A percentile compares a stretch with the other conserved stretches of the same genome.
Evolutionary conservation across 352 stramenopile species (phyloP).

Genomic region (Thalassiosira hispida): DNA sequence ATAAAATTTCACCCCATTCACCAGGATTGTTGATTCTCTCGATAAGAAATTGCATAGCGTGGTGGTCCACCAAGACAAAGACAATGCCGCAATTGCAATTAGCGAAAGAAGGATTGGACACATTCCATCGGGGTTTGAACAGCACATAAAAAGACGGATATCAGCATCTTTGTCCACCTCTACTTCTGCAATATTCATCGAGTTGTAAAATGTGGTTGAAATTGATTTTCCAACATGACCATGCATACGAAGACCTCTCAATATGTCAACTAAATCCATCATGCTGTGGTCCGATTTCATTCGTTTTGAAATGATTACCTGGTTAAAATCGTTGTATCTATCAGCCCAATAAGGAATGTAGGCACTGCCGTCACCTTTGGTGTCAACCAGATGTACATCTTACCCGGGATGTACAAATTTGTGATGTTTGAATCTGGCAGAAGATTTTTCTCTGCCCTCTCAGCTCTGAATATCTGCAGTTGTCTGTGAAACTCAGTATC

Average conservation of each 20-base stretch:
- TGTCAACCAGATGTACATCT: slow-evolving; percentile 15
- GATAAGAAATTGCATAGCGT: neutral
- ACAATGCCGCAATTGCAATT: neutral
- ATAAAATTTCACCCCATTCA: neutral
- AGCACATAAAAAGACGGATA: slow-evolving; percentile 11
- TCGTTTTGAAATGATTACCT: slow-evolving; percentile 16
- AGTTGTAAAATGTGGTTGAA: neutral
- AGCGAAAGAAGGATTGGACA: slow-evolving; percentile 9
- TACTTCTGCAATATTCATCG: neutral
- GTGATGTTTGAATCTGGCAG: neutral
- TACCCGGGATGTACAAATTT: slow-evolving; percentile 11
- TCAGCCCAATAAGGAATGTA: slow-evolving; percentile 14
- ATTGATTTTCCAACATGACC: neutral
- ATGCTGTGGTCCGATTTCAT: slow-evolving; percentile 11
- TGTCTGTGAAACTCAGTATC: slow-evolving; percentile 19
- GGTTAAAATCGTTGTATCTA: slow-evolving; percentile 15
- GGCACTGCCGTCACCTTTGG: slow-evolving; percentile 7
- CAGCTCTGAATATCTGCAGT: slow-evolving; percentile 3
- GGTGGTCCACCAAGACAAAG: neutral
- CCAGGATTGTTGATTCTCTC: neutral
- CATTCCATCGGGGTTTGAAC: slow-evolving; percentile 10
- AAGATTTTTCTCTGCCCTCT: slow-evolving; percentile 8
- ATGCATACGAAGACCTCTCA: slow-evolving; percentile 2
- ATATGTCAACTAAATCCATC: neutral
- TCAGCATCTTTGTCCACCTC: neutral